Conservation (phyloP, 2,329 filamentous ascomycete genomes). For the Colletotrichum navitas region DNA sequence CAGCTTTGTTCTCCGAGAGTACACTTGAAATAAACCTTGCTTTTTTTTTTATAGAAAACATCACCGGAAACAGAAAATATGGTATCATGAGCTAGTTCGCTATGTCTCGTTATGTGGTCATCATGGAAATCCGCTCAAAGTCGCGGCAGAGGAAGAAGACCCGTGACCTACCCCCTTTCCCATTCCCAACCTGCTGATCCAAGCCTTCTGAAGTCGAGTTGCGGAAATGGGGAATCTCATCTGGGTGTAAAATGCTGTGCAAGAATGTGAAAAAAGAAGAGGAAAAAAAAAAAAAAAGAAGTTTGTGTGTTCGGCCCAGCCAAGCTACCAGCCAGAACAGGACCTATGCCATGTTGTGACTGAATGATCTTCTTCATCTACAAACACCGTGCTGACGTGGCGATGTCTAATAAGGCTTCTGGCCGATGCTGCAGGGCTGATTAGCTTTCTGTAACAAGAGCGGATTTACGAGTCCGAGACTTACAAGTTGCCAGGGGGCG, state of each 20-base stretch:
- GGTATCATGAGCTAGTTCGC: slow-evolving; percentile 15
- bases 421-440: slow-evolving; percentile 41
- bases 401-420: slow-evolving; percentile 47
- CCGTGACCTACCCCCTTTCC: background rate
- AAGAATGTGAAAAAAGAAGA: slow-evolving; percentile 27
- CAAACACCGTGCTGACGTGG: slow-evolving; percentile 29
- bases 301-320: slow-evolving; percentile 23
- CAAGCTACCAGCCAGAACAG: slow-evolving; percentile 9
- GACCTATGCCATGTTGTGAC: slow-evolving; percentile 8
- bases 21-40: background rate
- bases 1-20: background rate
- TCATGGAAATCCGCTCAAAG: background rate
- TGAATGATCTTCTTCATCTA: slow-evolving; percentile 11
- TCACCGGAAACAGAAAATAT: no score
- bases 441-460: background rate
- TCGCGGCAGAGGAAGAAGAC: background rate
- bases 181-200: slow-evolving; percentile 1
- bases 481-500: slow-evolving; percentile 49
- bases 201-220: background rate
- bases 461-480: background rate
- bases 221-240: background rate
- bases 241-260: slow-evolving; percentile 25
- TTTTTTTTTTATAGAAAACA: background rate
- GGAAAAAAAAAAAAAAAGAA: slow-evolving; percentile 4
- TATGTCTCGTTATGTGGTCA: slow-evolving; percentile 28